Percentiles rank a stretch among this genome's conserved stretches.
phyloP scores from a whole-genome alignment of 2,329 filamentous ascomycete species.

The Aspergillus unguis region DNA sequence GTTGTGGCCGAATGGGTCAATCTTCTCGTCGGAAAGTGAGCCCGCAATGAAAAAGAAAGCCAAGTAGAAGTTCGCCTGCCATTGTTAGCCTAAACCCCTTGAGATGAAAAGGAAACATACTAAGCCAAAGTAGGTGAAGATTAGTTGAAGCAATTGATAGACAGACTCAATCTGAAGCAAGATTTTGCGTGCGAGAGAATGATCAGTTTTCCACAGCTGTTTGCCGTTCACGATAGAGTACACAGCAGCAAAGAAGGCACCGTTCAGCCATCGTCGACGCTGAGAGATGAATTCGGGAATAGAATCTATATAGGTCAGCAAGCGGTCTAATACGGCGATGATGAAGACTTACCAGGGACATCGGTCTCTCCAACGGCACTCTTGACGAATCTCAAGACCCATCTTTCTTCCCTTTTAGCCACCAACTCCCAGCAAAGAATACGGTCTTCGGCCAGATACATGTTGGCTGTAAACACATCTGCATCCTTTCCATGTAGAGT shows the following conservation, averaged over 20 bases:
- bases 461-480: conserved; percentile 96
- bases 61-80: conserved; percentile 88
- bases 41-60: conserved; percentile 98
- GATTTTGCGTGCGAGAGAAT: conserved; percentile 82
- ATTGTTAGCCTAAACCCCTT: background rate
- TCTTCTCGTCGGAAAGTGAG: conserved; percentile 70
- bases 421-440: conserved; percentile 98
- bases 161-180: conserved; percentile 92
- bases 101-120: conserved; percentile 28
- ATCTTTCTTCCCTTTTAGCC: conserved; percentile 88
- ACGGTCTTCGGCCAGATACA: conserved; percentile 98
- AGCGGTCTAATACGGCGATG: background rate
- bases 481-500: conserved; percentile 94
- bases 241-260: conserved; percentile 96
- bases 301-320: conserved; percentile 56
- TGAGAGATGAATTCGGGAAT: conserved; percentile 98
- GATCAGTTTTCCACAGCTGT: conserved; percentile 90
- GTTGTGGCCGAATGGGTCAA: conserved; percentile 89
- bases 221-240: conserved; percentile 94
- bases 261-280: conserved; percentile 93
- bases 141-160: conserved; percentile 86
- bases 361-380: conserved; percentile 95
- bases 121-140: conserved; percentile 97
- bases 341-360: conserved; percentile 67
- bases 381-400: conserved; percentile 98